Evolutionary conservation across 805 yeast species (phyloP), one percentile per base, ranked within the genome.

Genomic region (Priceomyces melissophilus): DNA sequence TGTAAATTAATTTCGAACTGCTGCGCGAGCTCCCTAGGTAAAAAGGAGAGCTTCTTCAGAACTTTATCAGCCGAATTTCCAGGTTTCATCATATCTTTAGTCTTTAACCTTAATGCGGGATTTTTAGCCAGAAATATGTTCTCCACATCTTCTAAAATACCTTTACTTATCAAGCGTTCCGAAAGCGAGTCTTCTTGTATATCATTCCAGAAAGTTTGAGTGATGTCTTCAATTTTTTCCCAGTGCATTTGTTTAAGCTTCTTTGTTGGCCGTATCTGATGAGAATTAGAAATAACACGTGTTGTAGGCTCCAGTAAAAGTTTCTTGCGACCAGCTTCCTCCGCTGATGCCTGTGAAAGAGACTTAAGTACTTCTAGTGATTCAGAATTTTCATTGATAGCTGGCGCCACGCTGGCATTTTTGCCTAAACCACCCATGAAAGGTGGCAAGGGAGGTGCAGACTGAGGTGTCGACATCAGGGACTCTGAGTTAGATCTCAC

Each of bases 1-100:
- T 93, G 98, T 39, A 93, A 70, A 57, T 91, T 90, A 55, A 93
- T 93, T 30, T 96, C 96, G 67, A 93, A 89, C 53, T 88, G 97
- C 57, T 93, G 99, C 1, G 96, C 87, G 34, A 89, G 65, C 53
- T 91, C 97, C 45, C 95, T 73, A 1, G 95, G 77, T 38, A 93
- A 71, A 46, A 83, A 83, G 0, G 90, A 70, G 1, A 86, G 61
- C 53, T 86, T 84, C 42, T 69, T 33, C 16, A 17, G 39, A n/a
- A 36, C 39, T 10, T 45, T 35, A 2, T 38, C 32, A 10, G 43
- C 47, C 4, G 33, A 39, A 4, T 23, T 23, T 11, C 32, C 23
- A 3, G 30, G 27, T 2, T 27, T 17, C 9, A 39, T 50, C 1
- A 51, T 26, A 23, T 58, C 58, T 67, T 61, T 75, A 74, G 35